Base-by-base conservation (phyloP, 768 basidiomycete genomes). In the Mycena rebaudengoi region DNA sequence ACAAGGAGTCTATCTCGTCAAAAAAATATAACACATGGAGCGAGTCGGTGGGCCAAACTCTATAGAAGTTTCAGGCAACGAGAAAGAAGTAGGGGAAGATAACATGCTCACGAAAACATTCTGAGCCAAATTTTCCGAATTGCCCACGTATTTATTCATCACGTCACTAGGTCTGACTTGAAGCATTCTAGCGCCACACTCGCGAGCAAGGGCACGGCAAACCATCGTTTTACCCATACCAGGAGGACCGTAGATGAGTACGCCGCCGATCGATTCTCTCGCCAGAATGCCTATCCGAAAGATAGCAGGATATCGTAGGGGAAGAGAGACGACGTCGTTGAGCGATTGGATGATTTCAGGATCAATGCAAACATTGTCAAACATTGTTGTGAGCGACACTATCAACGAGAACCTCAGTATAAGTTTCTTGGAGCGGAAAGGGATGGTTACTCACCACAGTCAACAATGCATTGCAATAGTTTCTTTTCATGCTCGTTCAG, bases 11-110 rank as follows among this genome's bases (percentile, higher is more conserved):
- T 63, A 93, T 91, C 75, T 93, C 91, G 70, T 93, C 92, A 67
- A 93, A 89, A n/a, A 75, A 93, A 92, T 60, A 93, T 88, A 72
- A 93, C 91, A 50, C 85, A 82, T 1, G 91, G 91, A 65, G 91
- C 88, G 20, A 90, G 82, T 73, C 91, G 91, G 46, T 83, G 78
- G 18, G 92, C 92, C 18, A 93, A 82, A 20, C 86, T 86, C 76
- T 92, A 91, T 14, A 55, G 25, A 40, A 25, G 32, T 12, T 35
- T 35, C n/a, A 54, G 52, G 37, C 29, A 5, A 41, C 8, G 52
- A n/a, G 25, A 40, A 43, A 43, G 37, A 14, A 40, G 7, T n/a
- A 40, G 29, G 40, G n/a, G 39, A 40, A 41, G 40, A 28, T 55
- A 52, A 35, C 7, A 48, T 25, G 65, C 69, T 46, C 30, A 71